Base-by-base conservation (phyloP, 2,329 filamentous ascomycete species). In the Xylariaceae sp. region DNA sequence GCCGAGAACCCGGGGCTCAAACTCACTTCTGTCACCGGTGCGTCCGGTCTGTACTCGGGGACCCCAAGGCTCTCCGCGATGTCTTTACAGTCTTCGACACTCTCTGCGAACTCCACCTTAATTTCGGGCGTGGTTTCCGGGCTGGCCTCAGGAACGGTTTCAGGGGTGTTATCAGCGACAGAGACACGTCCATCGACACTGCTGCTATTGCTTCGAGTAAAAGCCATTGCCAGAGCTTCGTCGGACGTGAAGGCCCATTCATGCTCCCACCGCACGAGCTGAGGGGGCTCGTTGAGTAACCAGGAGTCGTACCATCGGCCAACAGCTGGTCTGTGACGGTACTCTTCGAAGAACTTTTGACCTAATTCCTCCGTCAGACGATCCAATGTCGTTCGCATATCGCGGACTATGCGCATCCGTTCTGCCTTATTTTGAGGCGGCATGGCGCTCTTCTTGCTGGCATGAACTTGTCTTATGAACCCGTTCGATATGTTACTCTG, bases 271-370 rank as follows among this genome's bases (percentile, higher is more conserved):
- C 61, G 56, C 15, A 61, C 51, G 35, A 64, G 62, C 6, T 61
- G 58, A 15, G 63, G 63, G 5, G 63, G 56, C 37, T 63, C 61
- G 52, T 63, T 61, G 37, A 57, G 55, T 18, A 64, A 42, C 63
- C 63, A 64, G 17, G 63, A 63, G 47, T 64, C 63, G 17, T 64
- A 64, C 63, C 63, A 64, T 10, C 63, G 61, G n/a, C 63, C 63
- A 57, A 64, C 63, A n/a, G 56, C 37, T 39, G 63, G 63, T 23
- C 63, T 56, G n/a, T 61, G 39, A 39, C 61, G 58, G 48, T 61
- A 64, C 42, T 64, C 61, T 17, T 64, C 61, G 15, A 63, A 64
- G 42, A 64, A 64, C 34, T 63, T 63, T 56, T 64, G 61, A 2
- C 63, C 63, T 37, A 64, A 30, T 42, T 64, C 63, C 50, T 64